phyloP scores from a whole-genome alignment of 2,329 filamentous ascomycete species.

The Fragosphaeria purpurea region DNA sequence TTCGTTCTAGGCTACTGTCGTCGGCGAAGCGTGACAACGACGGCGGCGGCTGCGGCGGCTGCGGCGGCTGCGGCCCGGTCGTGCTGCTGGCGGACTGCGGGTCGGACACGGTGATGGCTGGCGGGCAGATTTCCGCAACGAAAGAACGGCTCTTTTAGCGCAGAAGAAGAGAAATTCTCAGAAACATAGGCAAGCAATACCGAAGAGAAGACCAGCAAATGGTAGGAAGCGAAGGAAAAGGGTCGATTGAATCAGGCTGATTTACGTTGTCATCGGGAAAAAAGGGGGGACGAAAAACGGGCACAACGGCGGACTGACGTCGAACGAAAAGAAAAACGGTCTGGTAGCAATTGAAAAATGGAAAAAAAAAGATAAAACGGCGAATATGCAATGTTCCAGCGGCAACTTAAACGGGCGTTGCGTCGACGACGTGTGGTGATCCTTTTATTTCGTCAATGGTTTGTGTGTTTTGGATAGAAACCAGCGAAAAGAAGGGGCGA shows the following conservation, averaged over 20 bases:
- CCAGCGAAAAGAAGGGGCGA: too few relatives aligned
- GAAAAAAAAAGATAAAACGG: neutral
- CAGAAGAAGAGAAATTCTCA: too few relatives aligned
- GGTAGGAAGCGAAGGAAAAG: neutral
- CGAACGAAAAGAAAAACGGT: neutral
- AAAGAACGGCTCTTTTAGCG: too few relatives aligned
- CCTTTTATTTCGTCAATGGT: too few relatives aligned
- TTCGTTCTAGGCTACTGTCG: too few relatives aligned
- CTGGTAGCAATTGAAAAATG: neutral
- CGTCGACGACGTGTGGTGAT: too few relatives aligned
- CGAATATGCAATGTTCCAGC: too few relatives aligned
- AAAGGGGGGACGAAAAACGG: neutral
- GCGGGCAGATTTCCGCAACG: neutral
- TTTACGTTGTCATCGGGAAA: constrained; percentile 1
- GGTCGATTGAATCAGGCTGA: neutral
- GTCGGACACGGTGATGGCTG: constrained; percentile 12
- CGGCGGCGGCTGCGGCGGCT: neutral
- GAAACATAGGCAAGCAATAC: too few relatives aligned
- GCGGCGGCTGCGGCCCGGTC: constrained; percentile 5
- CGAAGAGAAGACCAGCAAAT: neutral
- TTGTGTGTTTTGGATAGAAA: too few relatives aligned
- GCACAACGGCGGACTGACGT: neutral
- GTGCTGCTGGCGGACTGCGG: constrained; percentile 2
- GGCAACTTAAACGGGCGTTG: too few relatives aligned
- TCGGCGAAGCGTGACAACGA: neutral